These are phyloP conservation scores for Cyclotella distinguenda DNA, from an alignment of 108 stramenopile species.

Conservation along the genomic window DNA sequence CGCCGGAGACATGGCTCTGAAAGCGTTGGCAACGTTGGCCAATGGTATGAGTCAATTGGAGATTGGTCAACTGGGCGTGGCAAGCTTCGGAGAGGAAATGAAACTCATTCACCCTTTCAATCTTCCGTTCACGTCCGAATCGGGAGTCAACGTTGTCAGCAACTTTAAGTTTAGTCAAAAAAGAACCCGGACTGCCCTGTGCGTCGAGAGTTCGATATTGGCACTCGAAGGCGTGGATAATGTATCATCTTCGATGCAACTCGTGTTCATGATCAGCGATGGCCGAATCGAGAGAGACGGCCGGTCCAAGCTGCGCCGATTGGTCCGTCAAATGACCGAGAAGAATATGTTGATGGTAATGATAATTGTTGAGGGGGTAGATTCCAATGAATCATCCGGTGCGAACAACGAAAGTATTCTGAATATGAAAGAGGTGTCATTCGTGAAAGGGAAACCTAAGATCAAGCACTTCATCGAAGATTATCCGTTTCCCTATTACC, in stretches of 20 bases:
- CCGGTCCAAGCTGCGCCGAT: constrained; percentile 70
- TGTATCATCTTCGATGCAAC: constrained; percentile 79
- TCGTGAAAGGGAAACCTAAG: constrained; percentile 89
- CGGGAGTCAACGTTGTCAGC: constrained; percentile 73
- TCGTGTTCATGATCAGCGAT: constrained; percentile 94
- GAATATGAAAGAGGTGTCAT: constrained; percentile 92
- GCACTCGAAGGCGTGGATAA: constrained; percentile 62
- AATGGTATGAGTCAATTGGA: constrained; percentile 95
- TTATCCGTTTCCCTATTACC: constrained; percentile 98
- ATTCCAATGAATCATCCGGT: constrained; percentile 19
- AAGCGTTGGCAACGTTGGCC: constrained; percentile 87
- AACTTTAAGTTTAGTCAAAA: constrained; percentile 89
- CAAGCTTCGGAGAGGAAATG: constrained; percentile 91
- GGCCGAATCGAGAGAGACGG: constrained; percentile 95
- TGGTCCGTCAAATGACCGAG: constrained; percentile 90
- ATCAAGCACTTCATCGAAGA: constrained; percentile 95
- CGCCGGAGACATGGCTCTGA: constrained; percentile 89
- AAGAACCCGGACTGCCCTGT: constrained; percentile 85
- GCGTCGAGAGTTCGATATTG: constrained; percentile 82
- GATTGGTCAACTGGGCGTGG: constrained; percentile 92
- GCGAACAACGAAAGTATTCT: constrained; percentile 88
- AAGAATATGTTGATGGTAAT: constrained; percentile 91
- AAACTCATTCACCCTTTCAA: constrained; percentile 89
- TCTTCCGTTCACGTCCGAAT: constrained; percentile 87
- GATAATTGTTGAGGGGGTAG: constrained; percentile 89